Evolutionary conservation across 2,329 filamentous ascomycete species (phyloP).

Genomic region (Colletotrichum shisoi): DNA sequence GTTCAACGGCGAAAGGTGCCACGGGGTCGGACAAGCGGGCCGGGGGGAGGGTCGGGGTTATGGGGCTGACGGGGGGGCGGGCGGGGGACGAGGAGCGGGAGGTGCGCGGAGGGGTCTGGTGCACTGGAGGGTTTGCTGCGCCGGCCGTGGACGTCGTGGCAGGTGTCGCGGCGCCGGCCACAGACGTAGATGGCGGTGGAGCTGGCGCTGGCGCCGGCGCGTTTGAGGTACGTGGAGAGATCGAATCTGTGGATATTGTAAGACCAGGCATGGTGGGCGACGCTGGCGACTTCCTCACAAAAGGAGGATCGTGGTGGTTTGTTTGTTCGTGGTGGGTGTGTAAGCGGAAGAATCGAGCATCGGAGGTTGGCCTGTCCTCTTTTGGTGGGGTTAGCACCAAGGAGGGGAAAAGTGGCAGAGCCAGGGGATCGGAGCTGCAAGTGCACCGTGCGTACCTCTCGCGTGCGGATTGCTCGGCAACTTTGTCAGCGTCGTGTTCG

Average conservation of each 20-base stretch:
- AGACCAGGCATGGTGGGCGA: conserved; percentile 45
- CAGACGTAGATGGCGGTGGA: conserved; percentile 19
- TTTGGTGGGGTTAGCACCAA: conserved; percentile 29
- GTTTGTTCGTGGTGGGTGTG: conserved; percentile 14
- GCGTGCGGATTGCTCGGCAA: conserved; percentile 16
- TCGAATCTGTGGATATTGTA: conserved; percentile 43
- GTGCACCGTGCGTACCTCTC: conserved; percentile 29
- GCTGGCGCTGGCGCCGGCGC: conserved; percentile 27
- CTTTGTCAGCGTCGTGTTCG: conserved; percentile 25
- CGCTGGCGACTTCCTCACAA: conserved; percentile 22
- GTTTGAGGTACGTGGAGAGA: conserved; percentile 41
- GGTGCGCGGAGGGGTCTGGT: conserved; percentile 36
- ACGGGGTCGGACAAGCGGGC: conserved; percentile 45
- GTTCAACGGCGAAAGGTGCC: conserved; percentile 46
- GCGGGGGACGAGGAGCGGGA: conserved; percentile 55
- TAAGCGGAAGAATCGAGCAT: conserved; percentile 11
- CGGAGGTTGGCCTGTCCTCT: conserved; percentile 13
- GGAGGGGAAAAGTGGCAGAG: conserved; percentile 22
- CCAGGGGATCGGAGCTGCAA: conserved; percentile 17
- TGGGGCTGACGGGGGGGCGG: conserved; percentile 62
- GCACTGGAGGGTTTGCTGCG: conserved; percentile 22
- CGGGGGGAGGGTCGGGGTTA: conserved; percentile 60
- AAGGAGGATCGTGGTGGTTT: conserved; percentile 3
- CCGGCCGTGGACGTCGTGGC: conserved; percentile 10
- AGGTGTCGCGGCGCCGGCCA: conserved; percentile 10